phyloP scores from a whole-genome alignment of 768 basidiomycete genomes.

The Flagelloscypha sp. region DNA sequence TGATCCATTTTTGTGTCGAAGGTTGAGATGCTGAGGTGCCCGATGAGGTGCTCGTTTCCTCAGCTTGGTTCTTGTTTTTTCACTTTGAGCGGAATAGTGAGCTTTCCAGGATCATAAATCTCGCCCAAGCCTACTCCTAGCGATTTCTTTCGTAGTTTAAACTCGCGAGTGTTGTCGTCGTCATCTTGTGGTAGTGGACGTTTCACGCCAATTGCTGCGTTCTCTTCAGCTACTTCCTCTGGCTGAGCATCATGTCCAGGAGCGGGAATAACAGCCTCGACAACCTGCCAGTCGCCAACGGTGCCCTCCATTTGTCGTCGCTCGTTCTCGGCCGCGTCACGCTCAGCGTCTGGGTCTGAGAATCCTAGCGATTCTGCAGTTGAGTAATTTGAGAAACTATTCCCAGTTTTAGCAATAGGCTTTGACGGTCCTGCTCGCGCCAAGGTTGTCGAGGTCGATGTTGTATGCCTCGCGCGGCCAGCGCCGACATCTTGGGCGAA shows the following conservation, averaged over 20 bases:
- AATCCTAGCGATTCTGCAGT: constrained; percentile 81
- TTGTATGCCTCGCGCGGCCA: constrained; percentile 35
- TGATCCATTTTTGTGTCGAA: no score
- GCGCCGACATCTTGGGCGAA: constrained; percentile 72
- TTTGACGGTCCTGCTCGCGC: constrained; percentile 29
- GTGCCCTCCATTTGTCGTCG: constrained; percentile 56
- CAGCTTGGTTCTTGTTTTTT: constrained; percentile 44
- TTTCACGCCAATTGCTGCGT: constrained; percentile 28
- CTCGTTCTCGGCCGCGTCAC: constrained; percentile 50
- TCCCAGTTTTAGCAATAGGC: constrained; percentile 43
- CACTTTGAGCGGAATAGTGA: constrained; percentile 53
- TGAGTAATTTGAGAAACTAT: constrained; percentile 78
- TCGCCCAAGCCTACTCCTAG: constrained; percentile 57
- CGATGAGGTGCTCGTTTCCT: no score
- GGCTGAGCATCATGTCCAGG: constrained; percentile 6
- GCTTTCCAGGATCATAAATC: constrained; percentile 71
- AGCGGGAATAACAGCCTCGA: constrained; percentile 28
- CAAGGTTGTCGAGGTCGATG: constrained; percentile 23
- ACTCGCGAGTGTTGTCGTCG: constrained; percentile 45
- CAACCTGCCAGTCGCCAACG: constrained; percentile 72
- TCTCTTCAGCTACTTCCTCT: background rate
- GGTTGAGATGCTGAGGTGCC: no score
- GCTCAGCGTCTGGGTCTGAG: constrained; percentile 67
- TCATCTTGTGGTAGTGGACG: constrained; percentile 32
- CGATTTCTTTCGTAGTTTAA: constrained; percentile 63